Percentiles rank a stretch among this genome's conserved stretches.
Evolutionary conservation across 2,329 filamentous ascomycete genomes (phyloP).

Genomic region (Xylariales sp.): DNA sequence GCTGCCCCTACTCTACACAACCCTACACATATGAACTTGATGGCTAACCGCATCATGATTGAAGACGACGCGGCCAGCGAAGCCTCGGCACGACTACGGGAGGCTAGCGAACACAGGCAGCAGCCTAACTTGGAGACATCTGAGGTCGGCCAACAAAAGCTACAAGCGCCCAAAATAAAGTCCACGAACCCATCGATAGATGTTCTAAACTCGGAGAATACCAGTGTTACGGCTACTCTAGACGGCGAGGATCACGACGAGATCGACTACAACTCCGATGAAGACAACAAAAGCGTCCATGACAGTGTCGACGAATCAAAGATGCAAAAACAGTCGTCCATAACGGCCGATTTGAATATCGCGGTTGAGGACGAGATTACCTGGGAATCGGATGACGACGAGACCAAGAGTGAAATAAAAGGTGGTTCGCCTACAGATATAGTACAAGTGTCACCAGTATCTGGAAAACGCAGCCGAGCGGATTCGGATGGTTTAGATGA

Average conservation of each 20-base stretch:
- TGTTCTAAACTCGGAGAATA: conserved; percentile 51
- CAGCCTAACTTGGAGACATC: conserved; percentile 15
- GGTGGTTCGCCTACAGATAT: conserved; percentile 41
- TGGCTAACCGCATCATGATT: conserved; percentile 39
- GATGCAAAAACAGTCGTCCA: conserved; percentile 37
- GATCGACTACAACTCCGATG: conserved; percentile 51
- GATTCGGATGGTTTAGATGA: conserved; percentile 45
- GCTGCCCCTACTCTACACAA: conserved; percentile 20
- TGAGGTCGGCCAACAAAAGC: conserved; percentile 26
- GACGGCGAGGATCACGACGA: conserved; percentile 50
- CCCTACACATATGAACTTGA: conserved; percentile 20
- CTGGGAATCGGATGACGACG: conserved; percentile 51
- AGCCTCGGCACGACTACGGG: conserved; percentile 29
- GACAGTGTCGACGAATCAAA: conserved; percentile 38
- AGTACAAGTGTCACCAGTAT: conserved; percentile 52
- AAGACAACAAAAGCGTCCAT: conserved; percentile 49
- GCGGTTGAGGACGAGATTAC: conserved; percentile 49
- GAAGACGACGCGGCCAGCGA: conserved; percentile 41
- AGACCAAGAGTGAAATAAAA: conserved; percentile 38
- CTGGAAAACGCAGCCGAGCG: conserved; percentile 47
- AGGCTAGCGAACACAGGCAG: conserved; percentile 18
- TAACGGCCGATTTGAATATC: conserved; percentile 43
- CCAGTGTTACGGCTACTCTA: conserved; percentile 51
- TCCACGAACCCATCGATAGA: conserved; percentile 42
- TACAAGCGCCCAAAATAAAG: conserved; percentile 30